Base-by-base conservation (phyloP, 2,329 filamentous ascomycete genomes). In the Byssochlamys sp. region DNA sequence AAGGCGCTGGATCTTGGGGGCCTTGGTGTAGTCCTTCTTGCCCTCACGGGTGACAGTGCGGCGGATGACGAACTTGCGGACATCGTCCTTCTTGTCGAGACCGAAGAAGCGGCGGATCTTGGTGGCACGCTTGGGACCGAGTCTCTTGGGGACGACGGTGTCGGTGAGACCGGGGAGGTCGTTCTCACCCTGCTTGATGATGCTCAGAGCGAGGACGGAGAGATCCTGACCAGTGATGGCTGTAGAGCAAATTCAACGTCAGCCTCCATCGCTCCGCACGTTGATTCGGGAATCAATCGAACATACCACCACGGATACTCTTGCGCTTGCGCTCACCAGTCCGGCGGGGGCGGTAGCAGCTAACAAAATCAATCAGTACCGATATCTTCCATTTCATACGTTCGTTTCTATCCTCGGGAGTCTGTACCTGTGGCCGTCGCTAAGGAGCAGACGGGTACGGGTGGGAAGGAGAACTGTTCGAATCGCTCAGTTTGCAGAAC, bases 21-120 rank as follows among this genome's bases (percentile, higher is more conserved):
- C 94, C 90, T 99, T 99, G 88, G 92, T 96, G 88, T 97, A 97
- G 72, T 91, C 81, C 82, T 90, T 88, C 83, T 94, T 95, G 81
- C 91, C 92, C 85, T 97, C 94, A 76, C 87, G 89, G 83, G 91
- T 86, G 74, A 99, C 87, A 80, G 97, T 94, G 79, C 94, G 94
- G 78, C 94, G 94, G 75, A 99, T 97, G 80, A 99, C 94, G 83
- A 96, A 99, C 84, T 97, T 96, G 84, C 94, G 92, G 81, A 97
- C 92, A 89, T 99, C 94, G 85, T 99, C 94, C 88, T 97, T 91
- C 91, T 97, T 97, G 89, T 88, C 92, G 86, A 99, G 89, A 83
- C 90, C 87, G 84, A 97, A 99, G 89, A 99, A 99, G 78, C 87
- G 88, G 81, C 92, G 90, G 83, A 99, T 97, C 91, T 97, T 99